A percentile compares a stretch with the other conserved stretches of the same genome.
These are phyloP conservation scores for Yamadazyma mexicana DNA, from an alignment of 1,139 yeast species.

Conservation along the genomic window DNA sequence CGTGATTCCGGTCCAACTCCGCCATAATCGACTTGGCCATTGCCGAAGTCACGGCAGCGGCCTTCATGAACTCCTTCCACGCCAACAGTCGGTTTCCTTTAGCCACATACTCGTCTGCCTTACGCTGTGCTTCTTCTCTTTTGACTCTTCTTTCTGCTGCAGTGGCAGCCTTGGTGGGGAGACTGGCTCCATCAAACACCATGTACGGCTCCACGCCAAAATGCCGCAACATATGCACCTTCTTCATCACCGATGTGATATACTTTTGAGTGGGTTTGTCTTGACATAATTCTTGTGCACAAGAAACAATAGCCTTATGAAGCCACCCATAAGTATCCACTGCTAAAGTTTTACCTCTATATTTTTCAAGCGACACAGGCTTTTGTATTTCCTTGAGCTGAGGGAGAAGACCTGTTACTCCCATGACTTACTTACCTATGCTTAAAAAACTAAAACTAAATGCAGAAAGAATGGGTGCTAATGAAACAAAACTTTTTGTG, in stretches of 20 bases:
- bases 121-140: conserved; percentile 56
- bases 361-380: conserved; percentile 55
- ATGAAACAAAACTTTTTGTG: too few species aligned
- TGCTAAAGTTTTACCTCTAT: conserved; percentile 77
- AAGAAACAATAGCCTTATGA: conserved; percentile 79
- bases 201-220: conserved; percentile 80
- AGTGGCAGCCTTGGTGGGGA: conserved; percentile 78
- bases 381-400: conserved; percentile 72
- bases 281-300: conserved; percentile 80
- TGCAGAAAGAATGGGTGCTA: too few species aligned
- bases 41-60: conserved; percentile 84
- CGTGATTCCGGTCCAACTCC: conserved; percentile 56
- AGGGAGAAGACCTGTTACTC: conserved; percentile 77
- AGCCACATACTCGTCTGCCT: conserved; percentile 51
- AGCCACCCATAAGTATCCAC: conserved; percentile 97
- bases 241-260: conserved; percentile 58
- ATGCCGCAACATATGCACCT: conserved; percentile 62
- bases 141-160: conserved; percentile 61
- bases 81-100: conserved; percentile 63
- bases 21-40: conserved; percentile 89
- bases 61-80: conserved; percentile 67
- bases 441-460: too few species aligned
- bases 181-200: conserved; percentile 90
- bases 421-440: conserved; percentile 58
- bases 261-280: conserved; percentile 71